These are phyloP conservation scores for Tilletia caries DNA, from an alignment of 1,284 basidiomycete species.

Conservation along the genomic window DNA sequence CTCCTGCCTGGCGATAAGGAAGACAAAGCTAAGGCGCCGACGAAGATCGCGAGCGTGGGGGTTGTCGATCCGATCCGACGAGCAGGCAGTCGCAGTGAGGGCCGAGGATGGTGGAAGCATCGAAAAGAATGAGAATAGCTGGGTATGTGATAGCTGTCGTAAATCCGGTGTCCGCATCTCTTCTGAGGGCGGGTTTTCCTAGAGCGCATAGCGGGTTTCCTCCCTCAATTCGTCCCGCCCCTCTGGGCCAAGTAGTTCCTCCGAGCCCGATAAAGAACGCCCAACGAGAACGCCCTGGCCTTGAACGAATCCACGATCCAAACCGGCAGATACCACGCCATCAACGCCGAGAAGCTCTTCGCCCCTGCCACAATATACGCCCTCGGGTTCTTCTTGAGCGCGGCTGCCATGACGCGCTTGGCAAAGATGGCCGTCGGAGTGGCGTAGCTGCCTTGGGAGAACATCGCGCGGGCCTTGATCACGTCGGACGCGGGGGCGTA, in stretches of 20 bases:
- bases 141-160: no score
- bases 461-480: slow-evolving; percentile 36
- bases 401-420: slow-evolving; percentile 22
- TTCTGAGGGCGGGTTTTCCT: not conserved
- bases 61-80: no score
- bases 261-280: not conserved
- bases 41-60: no score
- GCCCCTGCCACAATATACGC: slow-evolving; percentile 38
- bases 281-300: slow-evolving; percentile 24
- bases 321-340: slow-evolving; percentile 34
- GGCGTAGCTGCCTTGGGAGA: slow-evolving; percentile 29
- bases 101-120: no score
- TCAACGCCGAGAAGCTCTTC: slow-evolving; percentile 26
- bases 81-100: no score
- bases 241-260: no score
- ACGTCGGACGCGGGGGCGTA: slow-evolving; percentile 38
- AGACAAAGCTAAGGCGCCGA: no score
- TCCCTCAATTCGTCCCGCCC: no score
- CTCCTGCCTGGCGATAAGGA: no score
- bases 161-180: no score
- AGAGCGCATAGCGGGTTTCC: no score
- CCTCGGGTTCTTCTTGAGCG: slow-evolving; percentile 19
- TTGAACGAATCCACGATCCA: slow-evolving; percentile 32
- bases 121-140: no score
- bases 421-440: slow-evolving; percentile 34